Evolutionary conservation across 179 eudicot genomes (phyloP), one percentile per base, ranked within the genome.

Genomic region (Sideroxylon spinosum): DNA sequence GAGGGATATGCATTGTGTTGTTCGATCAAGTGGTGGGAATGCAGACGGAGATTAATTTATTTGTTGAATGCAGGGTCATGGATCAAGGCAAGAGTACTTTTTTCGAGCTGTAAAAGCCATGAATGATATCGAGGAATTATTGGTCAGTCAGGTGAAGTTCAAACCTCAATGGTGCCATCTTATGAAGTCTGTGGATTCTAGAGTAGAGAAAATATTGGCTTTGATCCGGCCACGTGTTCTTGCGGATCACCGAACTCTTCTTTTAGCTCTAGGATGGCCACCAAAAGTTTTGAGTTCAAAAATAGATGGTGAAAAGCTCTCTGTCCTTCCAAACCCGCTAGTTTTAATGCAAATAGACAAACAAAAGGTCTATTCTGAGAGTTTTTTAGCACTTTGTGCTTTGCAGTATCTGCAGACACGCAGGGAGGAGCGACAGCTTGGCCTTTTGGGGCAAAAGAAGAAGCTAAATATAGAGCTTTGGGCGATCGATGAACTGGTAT

Each of bases 401-500:
- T 78, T 88, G 83, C 88, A 88, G 80, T 83, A 85, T 50, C 86
- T 83, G 65, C 89, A 88, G 75, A 64, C 71, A 17, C 80, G 77
- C 22, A 80, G 89, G 75, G 89, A 85, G 66, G 81, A 76, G 49
- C 80, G 91, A 12, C 80, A 77, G 28, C 83, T 32, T 49, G 62
- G 59, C 56, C 53, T 48, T 63, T 78, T 65, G 71, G 80, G 84
- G 55, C 60, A 72, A 72, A 82, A 78, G 75, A 80, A 83, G 84
- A 83, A 75, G 57, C 73, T 49, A n/a, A 76, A 37, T 59, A 46
- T 78, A 29, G 83, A 78, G 82, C 89, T 88, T 80, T 88, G 91
- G 91, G 91, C 87, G 44, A 85, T 88, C 65, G 88, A 83, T 74
- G 91, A 88, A 82, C 76, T 88, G 65, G 89, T 85, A 20, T 81